phyloP scores from a whole-genome alignment of 1,284 basidiomycete genomes.

The Dichomitus squalens region DNA sequence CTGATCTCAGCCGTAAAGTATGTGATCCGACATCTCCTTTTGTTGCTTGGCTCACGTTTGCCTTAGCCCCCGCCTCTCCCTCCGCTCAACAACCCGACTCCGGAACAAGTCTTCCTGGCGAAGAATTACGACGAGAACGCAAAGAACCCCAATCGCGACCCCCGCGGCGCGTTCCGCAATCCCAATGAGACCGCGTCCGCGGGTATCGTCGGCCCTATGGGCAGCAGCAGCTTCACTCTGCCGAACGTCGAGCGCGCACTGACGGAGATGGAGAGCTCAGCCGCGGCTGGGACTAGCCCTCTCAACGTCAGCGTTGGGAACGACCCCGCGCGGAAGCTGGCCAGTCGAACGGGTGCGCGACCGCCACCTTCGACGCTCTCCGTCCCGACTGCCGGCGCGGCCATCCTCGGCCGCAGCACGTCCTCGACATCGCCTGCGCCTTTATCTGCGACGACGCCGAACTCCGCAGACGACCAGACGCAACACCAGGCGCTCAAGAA shows the following conservation, averaged over 20 bases:
- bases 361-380: constrained; percentile 26
- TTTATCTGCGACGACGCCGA: constrained; percentile 41
- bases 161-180: constrained; percentile 83
- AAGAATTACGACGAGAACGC: constrained; percentile 89
- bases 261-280: constrained; percentile 78
- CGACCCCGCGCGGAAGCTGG: constrained; percentile 28
- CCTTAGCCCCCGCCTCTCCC: constrained; percentile 65
- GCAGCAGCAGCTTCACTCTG: constrained; percentile 78
- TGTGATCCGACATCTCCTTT: constrained; percentile 9
- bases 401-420: constrained; percentile 20
- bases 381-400: constrained; percentile 26
- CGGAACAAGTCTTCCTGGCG: constrained; percentile 86
- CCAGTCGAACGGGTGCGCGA: constrained; percentile 25
- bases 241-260: constrained; percentile 87
- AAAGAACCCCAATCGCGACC: constrained; percentile 87
- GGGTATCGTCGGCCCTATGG: constrained; percentile 88
- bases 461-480: constrained; percentile 56
- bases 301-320: constrained; percentile 26
- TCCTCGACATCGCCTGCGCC: constrained; percentile 43
- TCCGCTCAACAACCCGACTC: constrained; percentile 75
- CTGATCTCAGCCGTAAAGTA: constrained; percentile 74
- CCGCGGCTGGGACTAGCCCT: constrained; percentile 24
- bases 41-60: background rate
- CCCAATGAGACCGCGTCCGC: constrained; percentile 60
- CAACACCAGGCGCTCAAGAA: constrained; percentile 84